Evolutionary conservation across 2,329 filamentous ascomycete genomes (phyloP), one percentile per base, ranked within the genome.

Genomic region (Fusarium sp.): DNA sequence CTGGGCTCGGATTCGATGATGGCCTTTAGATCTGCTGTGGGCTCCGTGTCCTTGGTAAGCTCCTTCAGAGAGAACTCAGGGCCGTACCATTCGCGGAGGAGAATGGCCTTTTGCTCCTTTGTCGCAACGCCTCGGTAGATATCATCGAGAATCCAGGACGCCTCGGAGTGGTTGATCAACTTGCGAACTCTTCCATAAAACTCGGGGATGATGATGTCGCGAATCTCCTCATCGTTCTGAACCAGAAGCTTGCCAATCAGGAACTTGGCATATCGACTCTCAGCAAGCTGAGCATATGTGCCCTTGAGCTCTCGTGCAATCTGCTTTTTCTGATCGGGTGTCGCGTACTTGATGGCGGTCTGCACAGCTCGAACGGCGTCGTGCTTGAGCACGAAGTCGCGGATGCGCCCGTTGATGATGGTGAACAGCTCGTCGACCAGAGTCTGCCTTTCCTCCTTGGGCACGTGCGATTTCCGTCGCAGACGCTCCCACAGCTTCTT

Each of bases 401-500:
- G 94, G 78, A 98, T 93, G 66, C 93, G 91, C 62, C 95, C 96
- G 27, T 94, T 96, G 78, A 98, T 93, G 79, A 99, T 97, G 66
- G 89, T 88, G 82, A 97, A 98, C 29, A 99, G 89, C 85, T 99
- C 96, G 69, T 92, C 90, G 56, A 98, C 93, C 44, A 99, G 89
- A 81, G 92, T 89, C 82, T 96, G 92, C 71, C 96, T 90, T 85
- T 99, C 95, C 42, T 97, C 94, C 78, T 92, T 91, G 44, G 95
- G 93, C 2, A 99, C 94, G 78, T 98, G 94, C 4, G 95, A 98
- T 85, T 98, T 98, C 77, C 94, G 89, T 74, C 96, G 92, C 80
- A 99, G 85, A 70, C 93, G 91, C 86, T 99, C 96, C 97, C 96
- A 99, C 62, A 99, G 89, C 86, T 98, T 97, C 88, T 99, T 99